phyloP scores from a whole-genome alignment of 768 basidiomycete species.

The Boletus eberwhitei region DNA sequence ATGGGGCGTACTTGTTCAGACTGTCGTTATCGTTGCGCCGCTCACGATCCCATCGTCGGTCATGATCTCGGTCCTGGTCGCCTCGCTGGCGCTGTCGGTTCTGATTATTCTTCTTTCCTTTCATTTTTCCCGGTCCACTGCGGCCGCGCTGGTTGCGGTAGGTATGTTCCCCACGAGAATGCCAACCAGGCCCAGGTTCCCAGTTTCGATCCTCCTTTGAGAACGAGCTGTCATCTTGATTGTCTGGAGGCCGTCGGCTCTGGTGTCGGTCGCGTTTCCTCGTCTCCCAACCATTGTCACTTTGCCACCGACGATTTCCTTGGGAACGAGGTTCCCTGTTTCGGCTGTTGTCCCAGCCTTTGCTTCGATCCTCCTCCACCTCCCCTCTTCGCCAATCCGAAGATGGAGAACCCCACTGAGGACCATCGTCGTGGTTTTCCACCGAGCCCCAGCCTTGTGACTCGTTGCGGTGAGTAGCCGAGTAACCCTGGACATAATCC shows the following conservation, averaged over 20 bases:
- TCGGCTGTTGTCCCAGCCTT: conserved; percentile 35
- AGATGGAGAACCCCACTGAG: conserved; percentile 42
- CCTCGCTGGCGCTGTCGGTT: conserved; percentile 32
- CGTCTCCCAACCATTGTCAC: conserved; percentile 49
- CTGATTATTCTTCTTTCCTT: conserved; percentile 35
- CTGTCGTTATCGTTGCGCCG: conserved; percentile 59
- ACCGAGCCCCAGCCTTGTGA: conserved; percentile 41
- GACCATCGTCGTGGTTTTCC: conserved; percentile 40
- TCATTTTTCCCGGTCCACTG: conserved; percentile 37
- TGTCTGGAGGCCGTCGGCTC: conserved; percentile 32
- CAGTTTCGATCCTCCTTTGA: conserved; percentile 55
- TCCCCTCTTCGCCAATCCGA: conserved; percentile 41
- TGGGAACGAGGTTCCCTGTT: conserved; percentile 33
- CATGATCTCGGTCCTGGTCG: conserved; percentile 27
- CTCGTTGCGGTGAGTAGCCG: conserved; percentile 47
- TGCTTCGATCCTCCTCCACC: conserved; percentile 37
- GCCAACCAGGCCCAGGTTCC: conserved; percentile 73
- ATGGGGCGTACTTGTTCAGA: conserved; percentile 64
- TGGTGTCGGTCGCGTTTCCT: conserved; percentile 47
- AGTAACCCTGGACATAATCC: conserved; percentile 44
- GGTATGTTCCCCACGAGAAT: conserved; percentile 39
- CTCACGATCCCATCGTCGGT: conserved; percentile 35
- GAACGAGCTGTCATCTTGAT: conserved; percentile 20
- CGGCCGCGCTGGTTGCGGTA: conserved; percentile 38
- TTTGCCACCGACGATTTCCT: conserved; percentile 33